Evolutionary conservation across 208 protist species (phyloP).

Genomic region (Leishmania aethiopica): DNA sequence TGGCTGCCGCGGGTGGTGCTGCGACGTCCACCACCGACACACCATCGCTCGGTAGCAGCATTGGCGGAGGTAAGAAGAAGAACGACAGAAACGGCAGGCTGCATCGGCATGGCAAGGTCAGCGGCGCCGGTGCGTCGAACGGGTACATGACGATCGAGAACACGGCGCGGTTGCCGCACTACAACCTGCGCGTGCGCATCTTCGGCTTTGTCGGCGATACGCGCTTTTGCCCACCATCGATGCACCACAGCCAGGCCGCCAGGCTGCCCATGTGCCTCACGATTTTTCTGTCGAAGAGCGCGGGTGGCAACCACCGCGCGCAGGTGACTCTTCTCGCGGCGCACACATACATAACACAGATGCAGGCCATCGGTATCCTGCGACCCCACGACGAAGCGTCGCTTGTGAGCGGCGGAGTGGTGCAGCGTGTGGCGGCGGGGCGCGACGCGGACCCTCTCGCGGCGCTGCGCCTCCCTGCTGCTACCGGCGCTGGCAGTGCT

Average conservation of each 20-base stretch:
- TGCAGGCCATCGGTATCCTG: conserved; percentile 47
- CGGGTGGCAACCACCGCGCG: conserved; percentile 60
- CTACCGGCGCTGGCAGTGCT: not conserved
- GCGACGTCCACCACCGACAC: not conserved
- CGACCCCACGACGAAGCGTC: not conserved
- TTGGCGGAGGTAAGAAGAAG: conserved; percentile 6
- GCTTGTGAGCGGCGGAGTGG: not conserved
- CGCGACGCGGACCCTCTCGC: conserved; percentile 19
- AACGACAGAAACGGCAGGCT: conserved; percentile 3
- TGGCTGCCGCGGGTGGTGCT: not conserved
- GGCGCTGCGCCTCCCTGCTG: conserved; percentile 2
- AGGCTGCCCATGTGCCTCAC: conserved; percentile 42
- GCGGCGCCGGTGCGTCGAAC: conserved; percentile 4
- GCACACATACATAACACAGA: conserved; percentile 58
- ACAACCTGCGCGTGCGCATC: conserved; percentile 46
- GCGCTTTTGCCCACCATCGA: conserved; percentile 43
- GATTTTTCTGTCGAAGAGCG: conserved; percentile 58
- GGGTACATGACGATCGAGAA: conserved; percentile 45
- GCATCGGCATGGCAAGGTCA: conserved; percentile 9
- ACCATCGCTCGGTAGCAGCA: not conserved
- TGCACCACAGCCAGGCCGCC: conserved; percentile 29
- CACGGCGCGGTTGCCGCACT: conserved; percentile 42
- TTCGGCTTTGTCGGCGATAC: conserved; percentile 72
- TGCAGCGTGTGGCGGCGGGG: not conserved
- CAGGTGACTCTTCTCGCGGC: conserved; percentile 53